phyloP scores from a whole-genome alignment of 2,329 filamentous ascomycete species.

The Colletotrichum aenigma region DNA sequence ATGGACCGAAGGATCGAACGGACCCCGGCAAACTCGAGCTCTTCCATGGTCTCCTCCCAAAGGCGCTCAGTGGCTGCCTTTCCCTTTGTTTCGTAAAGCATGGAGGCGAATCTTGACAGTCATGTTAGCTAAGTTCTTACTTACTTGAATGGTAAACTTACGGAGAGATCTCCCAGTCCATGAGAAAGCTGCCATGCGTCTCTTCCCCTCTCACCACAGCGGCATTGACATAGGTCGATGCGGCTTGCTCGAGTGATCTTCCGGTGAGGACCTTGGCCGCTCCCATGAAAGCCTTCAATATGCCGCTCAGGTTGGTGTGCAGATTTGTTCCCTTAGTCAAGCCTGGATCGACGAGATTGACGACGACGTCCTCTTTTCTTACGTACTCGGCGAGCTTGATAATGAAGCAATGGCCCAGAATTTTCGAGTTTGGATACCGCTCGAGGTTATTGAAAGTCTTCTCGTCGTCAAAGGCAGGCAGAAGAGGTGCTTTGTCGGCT shows the following conservation, averaged over 20 bases:
- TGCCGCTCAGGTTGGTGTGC: constrained; percentile 27
- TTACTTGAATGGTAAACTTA: constrained; percentile 31
- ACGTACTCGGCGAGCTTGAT: constrained; percentile 40
- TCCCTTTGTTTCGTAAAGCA: constrained; percentile 19
- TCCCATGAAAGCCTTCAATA: background rate
- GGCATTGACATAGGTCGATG: constrained; percentile 50
- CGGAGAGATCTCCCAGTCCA: constrained; percentile 49
- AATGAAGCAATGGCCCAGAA: constrained; percentile 36
- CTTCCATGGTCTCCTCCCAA: constrained; percentile 22
- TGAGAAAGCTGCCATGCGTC: constrained; percentile 52
- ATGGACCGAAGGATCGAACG: constrained; percentile 12
- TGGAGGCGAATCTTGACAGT: constrained; percentile 28
- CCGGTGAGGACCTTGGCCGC: constrained; percentile 26
- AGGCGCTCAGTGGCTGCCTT: background rate
- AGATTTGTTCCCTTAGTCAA: constrained; percentile 46
- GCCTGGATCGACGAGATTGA: constrained; percentile 53
- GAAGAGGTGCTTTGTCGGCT: constrained; percentile 19
- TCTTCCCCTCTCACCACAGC: constrained; percentile 46
- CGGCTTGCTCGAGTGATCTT: constrained; percentile 38
- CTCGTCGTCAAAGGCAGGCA: constrained; percentile 33
- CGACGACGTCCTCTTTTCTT: constrained; percentile 39
- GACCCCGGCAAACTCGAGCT: constrained; percentile 23
- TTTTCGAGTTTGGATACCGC: constrained; percentile 31
- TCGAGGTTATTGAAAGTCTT: constrained; percentile 21
- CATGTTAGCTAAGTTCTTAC: background rate